Evolutionary conservation across 306 rosid species (phyloP).

Genomic region (Vachellia pachyceras): DNA sequence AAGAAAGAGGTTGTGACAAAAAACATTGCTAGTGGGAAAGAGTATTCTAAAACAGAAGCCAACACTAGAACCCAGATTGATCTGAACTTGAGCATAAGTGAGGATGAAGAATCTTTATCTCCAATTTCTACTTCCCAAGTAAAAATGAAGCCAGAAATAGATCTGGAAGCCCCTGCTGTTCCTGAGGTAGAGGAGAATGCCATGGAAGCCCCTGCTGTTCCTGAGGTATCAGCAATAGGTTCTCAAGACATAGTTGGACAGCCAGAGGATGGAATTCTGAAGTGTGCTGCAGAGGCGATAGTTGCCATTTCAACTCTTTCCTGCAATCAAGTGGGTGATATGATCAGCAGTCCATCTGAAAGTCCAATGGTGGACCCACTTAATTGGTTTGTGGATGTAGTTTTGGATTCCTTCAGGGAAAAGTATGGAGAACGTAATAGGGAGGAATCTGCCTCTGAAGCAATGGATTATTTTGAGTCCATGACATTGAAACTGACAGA

Average conservation of each 20-base stretch:
- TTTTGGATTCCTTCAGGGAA: slow-evolving; percentile 42
- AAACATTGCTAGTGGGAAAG: slow-evolving; percentile 42
- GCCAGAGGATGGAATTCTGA: slow-evolving; percentile 57
- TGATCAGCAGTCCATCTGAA: slow-evolving; percentile 51
- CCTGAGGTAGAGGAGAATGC: slow-evolving; percentile 62
- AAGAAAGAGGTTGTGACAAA: slow-evolving; percentile 44
- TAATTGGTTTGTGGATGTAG: slow-evolving; percentile 82
- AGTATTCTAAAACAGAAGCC: slow-evolving; percentile 43
- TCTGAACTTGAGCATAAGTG: slow-evolving; percentile 75
- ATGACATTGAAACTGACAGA: slow-evolving; percentile 76
- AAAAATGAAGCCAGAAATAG: slow-evolving; percentile 58
- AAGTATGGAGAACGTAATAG: slow-evolving; percentile 45
- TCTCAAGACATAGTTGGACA: slow-evolving; percentile 46
- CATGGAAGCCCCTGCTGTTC: slow-evolving; percentile 58
- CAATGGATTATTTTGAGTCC: slow-evolving; percentile 71
- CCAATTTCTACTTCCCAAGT: slow-evolving; percentile 40
- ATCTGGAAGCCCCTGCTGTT: slow-evolving; percentile 74
- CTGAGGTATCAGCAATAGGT: slow-evolving; percentile 48
- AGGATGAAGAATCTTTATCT: slow-evolving; percentile 63
- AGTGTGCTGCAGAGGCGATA: slow-evolving; percentile 79
- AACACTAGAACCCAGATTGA: slow-evolving; percentile 68
- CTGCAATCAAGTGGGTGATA: slow-evolving; percentile 47
- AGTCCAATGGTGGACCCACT: slow-evolving; percentile 53
- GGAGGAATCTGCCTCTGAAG: slow-evolving; percentile 57
- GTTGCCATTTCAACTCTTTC: slow-evolving; percentile 65